phyloP scores from a whole-genome alignment of 768 basidiomycete genomes.

The Boletellus emodensis region DNA sequence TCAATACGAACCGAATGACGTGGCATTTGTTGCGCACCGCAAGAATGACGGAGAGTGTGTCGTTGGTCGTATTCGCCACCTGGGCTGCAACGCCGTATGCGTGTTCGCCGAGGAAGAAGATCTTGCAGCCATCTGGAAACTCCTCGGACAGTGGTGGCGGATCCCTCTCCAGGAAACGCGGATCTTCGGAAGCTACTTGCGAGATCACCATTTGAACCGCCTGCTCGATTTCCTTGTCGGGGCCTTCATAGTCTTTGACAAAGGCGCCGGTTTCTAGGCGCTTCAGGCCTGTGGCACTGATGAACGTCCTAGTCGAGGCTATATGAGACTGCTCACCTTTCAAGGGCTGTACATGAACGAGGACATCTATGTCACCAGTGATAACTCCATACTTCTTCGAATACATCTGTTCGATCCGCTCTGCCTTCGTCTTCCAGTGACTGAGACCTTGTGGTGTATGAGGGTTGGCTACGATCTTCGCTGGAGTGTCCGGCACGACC shows the following conservation, averaged over 20 bases:
- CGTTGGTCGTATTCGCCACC: slow-evolving; percentile 68
- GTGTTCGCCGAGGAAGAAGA: slow-evolving; percentile 94
- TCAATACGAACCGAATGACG: neutral
- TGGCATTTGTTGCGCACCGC: slow-evolving; percentile 51
- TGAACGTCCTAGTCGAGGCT: neutral
- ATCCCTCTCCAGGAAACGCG: slow-evolving; percentile 75
- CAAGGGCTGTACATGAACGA: slow-evolving; percentile 86
- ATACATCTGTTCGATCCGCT: slow-evolving; percentile 76
- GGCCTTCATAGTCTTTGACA: slow-evolving; percentile 89
- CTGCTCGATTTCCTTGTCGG: slow-evolving; percentile 78
- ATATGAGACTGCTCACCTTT: slow-evolving; percentile 56
- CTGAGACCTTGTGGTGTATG: slow-evolving; percentile 66
- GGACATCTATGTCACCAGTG: slow-evolving; percentile 72
- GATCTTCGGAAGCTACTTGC: slow-evolving; percentile 83
- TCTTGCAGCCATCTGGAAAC: slow-evolving; percentile 84
- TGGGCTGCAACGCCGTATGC: slow-evolving; percentile 96
- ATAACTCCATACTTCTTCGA: slow-evolving; percentile 88
- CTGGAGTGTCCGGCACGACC: slow-evolving; percentile 46
- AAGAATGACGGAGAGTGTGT: slow-evolving; percentile 73
- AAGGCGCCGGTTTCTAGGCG: slow-evolving; percentile 86
- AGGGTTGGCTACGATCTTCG: slow-evolving; percentile 64
- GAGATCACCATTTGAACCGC: slow-evolving; percentile 84
- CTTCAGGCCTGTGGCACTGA: slow-evolving; percentile 63
- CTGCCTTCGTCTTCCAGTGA: slow-evolving; percentile 78
- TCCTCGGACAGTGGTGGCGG: slow-evolving; percentile 83